Percentiles rank a stretch among this genome's conserved stretches.
Conservation (phyloP, 164 flowering plant species). For the Liquidambar formosana region DNA sequence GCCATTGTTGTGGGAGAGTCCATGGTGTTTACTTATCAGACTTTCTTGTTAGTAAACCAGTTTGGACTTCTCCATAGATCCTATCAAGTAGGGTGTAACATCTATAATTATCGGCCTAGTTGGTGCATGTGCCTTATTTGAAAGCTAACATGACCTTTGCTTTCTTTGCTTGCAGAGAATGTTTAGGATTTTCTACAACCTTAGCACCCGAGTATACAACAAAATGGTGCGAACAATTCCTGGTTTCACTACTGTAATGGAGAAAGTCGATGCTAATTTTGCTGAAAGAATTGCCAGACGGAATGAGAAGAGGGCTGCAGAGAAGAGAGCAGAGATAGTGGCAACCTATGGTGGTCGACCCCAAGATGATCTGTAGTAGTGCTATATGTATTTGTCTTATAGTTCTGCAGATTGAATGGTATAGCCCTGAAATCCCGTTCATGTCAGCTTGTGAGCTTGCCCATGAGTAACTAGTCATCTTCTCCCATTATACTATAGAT, state of each 20-base stretch:
- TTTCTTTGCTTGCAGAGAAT: slow-evolving; percentile 47
- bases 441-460: no score
- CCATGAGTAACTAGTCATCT: no score
- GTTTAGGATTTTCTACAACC: slow-evolving; percentile 28
- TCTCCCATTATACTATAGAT: no score
- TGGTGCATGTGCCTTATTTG: background rate
- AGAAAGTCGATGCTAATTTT: slow-evolving; percentile 39
- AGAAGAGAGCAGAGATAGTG: slow-evolving; percentile 33
- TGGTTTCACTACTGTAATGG: slow-evolving; percentile 50
- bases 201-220: slow-evolving; percentile 35
- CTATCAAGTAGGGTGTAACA: background rate
- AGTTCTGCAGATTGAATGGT: no score
- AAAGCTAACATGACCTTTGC: background rate
- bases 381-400: no score
- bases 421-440: no score
- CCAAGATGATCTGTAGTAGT: no score
- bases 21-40: background rate
- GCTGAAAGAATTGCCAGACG: slow-evolving; percentile 27
- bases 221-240: slow-evolving; percentile 46
- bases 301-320: slow-evolving; percentile 31
- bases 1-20: background rate
- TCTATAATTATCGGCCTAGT: no score
- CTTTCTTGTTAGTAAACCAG: background rate
- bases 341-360: background rate
- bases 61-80: background rate